Evolutionary conservation across 768 basidiomycete genomes (phyloP).

Genomic region (Pulveroboletus sp.): DNA sequence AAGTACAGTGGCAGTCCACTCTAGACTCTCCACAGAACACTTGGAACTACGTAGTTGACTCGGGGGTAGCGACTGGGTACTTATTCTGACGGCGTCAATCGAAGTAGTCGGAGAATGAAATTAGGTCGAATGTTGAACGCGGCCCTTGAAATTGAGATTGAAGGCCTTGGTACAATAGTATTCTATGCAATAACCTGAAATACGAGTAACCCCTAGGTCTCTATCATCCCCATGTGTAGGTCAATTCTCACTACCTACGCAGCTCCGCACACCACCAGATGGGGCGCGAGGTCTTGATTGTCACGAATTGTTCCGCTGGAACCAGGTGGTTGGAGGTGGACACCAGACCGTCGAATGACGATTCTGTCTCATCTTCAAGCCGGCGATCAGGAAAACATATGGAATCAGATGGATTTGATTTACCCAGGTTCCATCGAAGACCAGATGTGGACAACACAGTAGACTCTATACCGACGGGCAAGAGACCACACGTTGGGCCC

Average conservation of each 20-base stretch:
- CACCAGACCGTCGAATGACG: constrained; percentile 80
- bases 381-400: constrained; percentile 3
- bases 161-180: too few species aligned
- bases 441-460: constrained; percentile 82
- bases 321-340: constrained; percentile 95
- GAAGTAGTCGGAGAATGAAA: too few species aligned
- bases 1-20: too few species aligned
- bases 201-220: too few species aligned
- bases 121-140: too few species aligned
- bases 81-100: too few species aligned
- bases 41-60: too few species aligned
- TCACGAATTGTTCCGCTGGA: constrained; percentile 60
- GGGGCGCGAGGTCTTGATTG: constrained; percentile 73
- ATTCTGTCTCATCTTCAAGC: constrained; percentile 52
- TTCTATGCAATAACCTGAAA: too few species aligned
- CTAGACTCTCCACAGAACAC: too few species aligned
- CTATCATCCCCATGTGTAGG: too few species aligned
- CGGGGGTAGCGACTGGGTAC: too few species aligned
- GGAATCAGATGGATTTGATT: constrained; percentile 19
- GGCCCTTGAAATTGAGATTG: too few species aligned
- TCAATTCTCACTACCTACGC: constrained; percentile 13
- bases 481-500: constrained; percentile 90
- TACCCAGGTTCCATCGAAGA: constrained; percentile 87
- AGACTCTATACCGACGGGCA: constrained; percentile 82
- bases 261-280: constrained; percentile 92